A percentile compares a stretch with the other conserved stretches of the same genome.
Conservation (phyloP, 306 rosid genomes). For the Crotalaria pallida region DNA sequence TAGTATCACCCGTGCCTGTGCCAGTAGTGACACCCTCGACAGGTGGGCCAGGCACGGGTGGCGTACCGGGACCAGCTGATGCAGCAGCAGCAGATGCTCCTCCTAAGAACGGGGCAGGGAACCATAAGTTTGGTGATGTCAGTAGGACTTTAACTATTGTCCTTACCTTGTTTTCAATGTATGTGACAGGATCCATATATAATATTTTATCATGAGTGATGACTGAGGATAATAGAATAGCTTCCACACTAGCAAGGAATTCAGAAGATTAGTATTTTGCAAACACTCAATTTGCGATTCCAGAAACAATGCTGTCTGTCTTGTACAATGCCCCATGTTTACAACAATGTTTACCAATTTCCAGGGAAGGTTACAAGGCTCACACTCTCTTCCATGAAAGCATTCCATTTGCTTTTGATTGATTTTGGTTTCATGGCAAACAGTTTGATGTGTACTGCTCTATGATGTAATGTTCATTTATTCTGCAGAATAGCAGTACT, state of each 20-base stretch:
- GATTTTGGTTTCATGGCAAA: background rate
- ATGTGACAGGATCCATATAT: background rate
- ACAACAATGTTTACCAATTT: background rate
- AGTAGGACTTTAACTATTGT: background rate
- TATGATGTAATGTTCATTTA: background rate
- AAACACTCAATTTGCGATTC: background rate
- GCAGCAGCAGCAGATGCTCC: background rate
- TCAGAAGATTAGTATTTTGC: background rate
- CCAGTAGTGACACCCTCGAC: background rate
- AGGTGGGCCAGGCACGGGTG: background rate
- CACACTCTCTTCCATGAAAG: background rate
- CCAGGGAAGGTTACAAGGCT: background rate
- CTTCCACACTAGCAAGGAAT: background rate
- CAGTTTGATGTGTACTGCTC: background rate
- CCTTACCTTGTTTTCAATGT: background rate
- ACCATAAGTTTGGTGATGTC: background rate
- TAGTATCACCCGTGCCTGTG: background rate
- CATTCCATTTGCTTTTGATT: background rate
- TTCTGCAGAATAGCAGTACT: background rate
- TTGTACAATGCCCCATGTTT: background rate
- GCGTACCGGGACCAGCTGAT: background rate
- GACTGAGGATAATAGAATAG: too few relatives aligned
- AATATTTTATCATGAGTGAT: too few relatives aligned
- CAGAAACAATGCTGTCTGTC: background rate
- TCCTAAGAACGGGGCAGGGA: slow-evolving; percentile 14